Base-by-base conservation (phyloP, 306 rosid species). In the Sophora flavescens region DNA sequence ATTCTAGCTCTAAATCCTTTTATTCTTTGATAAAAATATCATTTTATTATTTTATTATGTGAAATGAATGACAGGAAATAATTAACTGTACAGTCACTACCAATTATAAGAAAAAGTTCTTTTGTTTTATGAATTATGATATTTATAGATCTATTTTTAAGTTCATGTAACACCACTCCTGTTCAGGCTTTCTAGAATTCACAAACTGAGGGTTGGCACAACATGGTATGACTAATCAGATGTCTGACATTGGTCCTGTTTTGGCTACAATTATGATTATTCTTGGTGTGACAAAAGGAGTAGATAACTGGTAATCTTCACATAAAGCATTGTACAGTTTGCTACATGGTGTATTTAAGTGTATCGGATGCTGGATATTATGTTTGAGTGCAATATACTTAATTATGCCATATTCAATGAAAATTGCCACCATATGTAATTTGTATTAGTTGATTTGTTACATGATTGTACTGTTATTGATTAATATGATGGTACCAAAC, bases 251-350 rank as follows among this genome's bases (percentile, higher is more conserved):
- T 28, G 30, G 30, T 28, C 30, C 96, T 69, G 18, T 90, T 92
- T 63, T 95, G 63, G 89, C 63, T 26, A 87, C 93, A 22, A 51
- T 92, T 53, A 96, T 87, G 3, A 11, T 89, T 47, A 32, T 92
- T 72, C 72, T 92, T 7, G 98, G 93, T 36, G 90, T 32, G 10
- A 87, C 93, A 30, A 84, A 71, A 77, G 88, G 77, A 69, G 41
- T 44, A 47, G 69, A 85, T 72, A 82, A 39, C 48, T 90, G 92
- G 96, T 90, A 78, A 80, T 85, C 71, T 48, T 72, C 35, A 30
- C n/a, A 28, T 60, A 22, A 81, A 52, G 80, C 57, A 28, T 73
- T 91, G 88, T 86, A 85, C 53, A 84, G 81, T 56, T 84, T 62
- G 80, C 77, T 45, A 70, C 67, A 47, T 59, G 66, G 59, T 79